A percentile compares a stretch with the other conserved stretches of the same genome.
Evolutionary conservation across 2,329 filamentous ascomycete species (phyloP).

Genomic region (Didymella arachidicola): DNA sequence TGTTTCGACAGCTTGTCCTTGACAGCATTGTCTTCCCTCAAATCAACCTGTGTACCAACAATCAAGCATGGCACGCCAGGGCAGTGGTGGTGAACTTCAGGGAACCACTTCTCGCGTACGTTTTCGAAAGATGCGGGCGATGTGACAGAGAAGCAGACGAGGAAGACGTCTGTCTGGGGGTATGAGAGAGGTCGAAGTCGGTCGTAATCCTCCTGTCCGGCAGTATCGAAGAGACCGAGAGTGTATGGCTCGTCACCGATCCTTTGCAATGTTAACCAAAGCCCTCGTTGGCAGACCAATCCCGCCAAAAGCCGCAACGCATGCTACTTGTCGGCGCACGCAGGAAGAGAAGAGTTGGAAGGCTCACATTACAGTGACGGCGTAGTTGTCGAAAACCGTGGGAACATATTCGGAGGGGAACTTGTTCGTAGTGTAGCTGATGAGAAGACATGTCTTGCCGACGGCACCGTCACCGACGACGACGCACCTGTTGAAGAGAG

Average conservation of each 20-base stretch:
- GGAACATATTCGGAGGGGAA: conserved; percentile 99
- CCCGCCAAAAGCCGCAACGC: neutral
- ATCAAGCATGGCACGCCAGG: conserved; percentile 97
- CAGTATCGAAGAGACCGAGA: conserved; percentile 95
- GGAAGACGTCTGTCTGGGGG: conserved; percentile 97
- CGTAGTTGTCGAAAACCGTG: conserved; percentile 99
- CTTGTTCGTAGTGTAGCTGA: conserved; percentile 99
- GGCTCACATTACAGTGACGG: conserved; percentile 97
- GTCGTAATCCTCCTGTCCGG: conserved; percentile 99
- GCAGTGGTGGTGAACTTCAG: conserved; percentile 98
- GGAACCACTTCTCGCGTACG: conserved; percentile 98
- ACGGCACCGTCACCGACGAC: conserved; percentile 99
- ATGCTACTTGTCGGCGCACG: neutral
- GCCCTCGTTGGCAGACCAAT: conserved; percentile 8
- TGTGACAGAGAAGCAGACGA: conserved; percentile 98
- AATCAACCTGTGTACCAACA: conserved; percentile 95
- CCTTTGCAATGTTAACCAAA: conserved; percentile 63
- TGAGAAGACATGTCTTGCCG: conserved; percentile 98
- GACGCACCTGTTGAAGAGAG: conserved; percentile 74
- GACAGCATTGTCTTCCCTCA: conserved; percentile 86
- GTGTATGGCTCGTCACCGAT: conserved; percentile 99
- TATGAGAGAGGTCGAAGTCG: conserved; percentile 95
- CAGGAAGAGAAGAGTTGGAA: conserved; percentile 19
- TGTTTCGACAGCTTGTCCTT: conserved; percentile 92
- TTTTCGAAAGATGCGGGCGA: conserved; percentile 98